A percentile compares a stretch with the other conserved stretches of the same genome.
Evolutionary conservation across 139 green algal species (phyloP).

Genomic region (Diplosphaera chodatii): DNA sequence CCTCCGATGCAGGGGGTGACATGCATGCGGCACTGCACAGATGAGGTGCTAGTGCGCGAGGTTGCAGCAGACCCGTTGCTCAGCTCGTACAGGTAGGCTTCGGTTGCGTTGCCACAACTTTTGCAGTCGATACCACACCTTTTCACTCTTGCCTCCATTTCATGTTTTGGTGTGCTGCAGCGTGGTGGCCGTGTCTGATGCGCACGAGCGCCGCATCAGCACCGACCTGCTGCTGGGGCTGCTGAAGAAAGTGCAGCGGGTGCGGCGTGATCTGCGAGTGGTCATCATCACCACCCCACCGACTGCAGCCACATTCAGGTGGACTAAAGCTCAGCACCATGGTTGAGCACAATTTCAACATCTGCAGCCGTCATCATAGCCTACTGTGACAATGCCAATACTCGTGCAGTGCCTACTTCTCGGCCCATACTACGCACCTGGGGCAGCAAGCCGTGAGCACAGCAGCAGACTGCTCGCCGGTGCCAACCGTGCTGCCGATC

Average conservation of each 20-base stretch:
- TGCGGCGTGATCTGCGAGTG: constrained; percentile 69
- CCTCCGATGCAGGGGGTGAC: constrained; percentile 57
- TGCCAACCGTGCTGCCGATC: constrained; percentile 59
- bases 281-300: constrained; percentile 41
- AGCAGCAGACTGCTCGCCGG: not conserved
- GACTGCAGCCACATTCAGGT: not conserved
- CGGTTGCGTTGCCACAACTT: too few species aligned
- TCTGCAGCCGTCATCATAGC: too few species aligned
- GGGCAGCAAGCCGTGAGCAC: not conserved
- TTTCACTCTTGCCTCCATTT: too few species aligned
- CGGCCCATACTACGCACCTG: not conserved
- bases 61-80: constrained; percentile 80
- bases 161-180: too few species aligned
- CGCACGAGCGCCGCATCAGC: constrained; percentile 73
- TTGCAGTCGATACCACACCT: too few species aligned
- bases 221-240: constrained; percentile 84
- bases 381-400: too few species aligned
- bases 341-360: too few species aligned
- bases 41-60: constrained; percentile 79
- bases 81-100: constrained; percentile 35
- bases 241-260: constrained; percentile 73
- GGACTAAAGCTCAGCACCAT: too few species aligned
- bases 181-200: constrained; percentile 86
- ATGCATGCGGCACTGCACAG: constrained; percentile 74
- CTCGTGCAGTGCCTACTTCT: not conserved